Evolutionary conservation across 129 eudicot genomes (phyloP).

Genomic region (Lactuca saligna): DNA sequence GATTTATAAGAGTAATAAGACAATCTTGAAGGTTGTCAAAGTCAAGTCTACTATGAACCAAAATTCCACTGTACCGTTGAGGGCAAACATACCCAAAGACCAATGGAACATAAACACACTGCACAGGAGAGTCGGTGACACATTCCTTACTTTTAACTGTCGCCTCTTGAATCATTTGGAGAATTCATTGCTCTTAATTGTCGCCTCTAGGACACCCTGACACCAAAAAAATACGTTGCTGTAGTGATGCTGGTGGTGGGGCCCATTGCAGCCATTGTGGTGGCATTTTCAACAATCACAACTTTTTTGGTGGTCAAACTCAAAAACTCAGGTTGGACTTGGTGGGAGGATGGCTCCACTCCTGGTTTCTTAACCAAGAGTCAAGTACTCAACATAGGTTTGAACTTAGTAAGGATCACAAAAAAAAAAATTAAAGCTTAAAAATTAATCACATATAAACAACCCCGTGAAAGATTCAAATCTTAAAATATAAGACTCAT

Average conservation of each 20-base stretch:
- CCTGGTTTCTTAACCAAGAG: conserved; percentile 62
- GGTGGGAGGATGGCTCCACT: conserved; percentile 58
- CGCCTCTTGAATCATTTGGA: no score
- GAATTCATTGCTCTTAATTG: no score
- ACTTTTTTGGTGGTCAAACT: conserved; percentile 39
- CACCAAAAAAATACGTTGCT: conserved; percentile 17
- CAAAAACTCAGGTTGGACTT: conserved; percentile 31
- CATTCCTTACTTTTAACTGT: no score
- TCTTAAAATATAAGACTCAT: no score
- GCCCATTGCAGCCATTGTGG: conserved; percentile 59
- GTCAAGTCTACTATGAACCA: no score
- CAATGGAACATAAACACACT: no score
- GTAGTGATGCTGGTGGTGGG: conserved; percentile 62
- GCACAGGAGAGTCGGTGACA: no score
- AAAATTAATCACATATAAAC: not conserved
- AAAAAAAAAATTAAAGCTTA: conserved; percentile 16
- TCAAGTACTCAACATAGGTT: conserved; percentile 63
- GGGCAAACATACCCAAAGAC: no score
- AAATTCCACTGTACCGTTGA: no score
- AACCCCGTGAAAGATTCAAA: not conserved
- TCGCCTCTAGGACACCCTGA: no score
- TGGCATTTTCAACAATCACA: conserved; percentile 63
- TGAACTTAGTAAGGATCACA: conserved; percentile 37
- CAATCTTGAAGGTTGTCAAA: no score
- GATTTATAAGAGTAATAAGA: no score